Evolutionary conservation across 192 early-diverging fungal species (phyloP), one percentile per base, ranked within the genome.

Genomic region (Backusella sp.): DNA sequence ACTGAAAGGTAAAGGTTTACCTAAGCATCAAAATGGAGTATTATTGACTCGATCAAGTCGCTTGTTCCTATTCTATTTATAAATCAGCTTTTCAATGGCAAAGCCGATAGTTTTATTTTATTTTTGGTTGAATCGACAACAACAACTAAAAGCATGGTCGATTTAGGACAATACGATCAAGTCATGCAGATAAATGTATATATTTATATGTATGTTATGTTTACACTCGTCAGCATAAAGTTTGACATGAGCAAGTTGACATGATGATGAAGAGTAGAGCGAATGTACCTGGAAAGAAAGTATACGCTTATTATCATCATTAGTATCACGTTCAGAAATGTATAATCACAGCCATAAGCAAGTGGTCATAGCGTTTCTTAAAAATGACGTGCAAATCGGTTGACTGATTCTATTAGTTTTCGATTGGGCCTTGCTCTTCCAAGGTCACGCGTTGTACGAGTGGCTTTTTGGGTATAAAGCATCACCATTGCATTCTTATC

Each of bases 391-490:
- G n/a, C 41, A 69, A 36, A 44, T 14, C 14, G 39, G 6, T 46
- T 11, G 15, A 28, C 36, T 49, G 8, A 37, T 1, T 35, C 6
- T 41, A 23, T 69, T 36, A 8, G 3, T 12, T 12, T 28, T 62
- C 56, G 56, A 62, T 62, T 62, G 56, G 56, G 12, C 14, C 23
- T 28, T 62, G 56, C 12, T 62, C 56, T 62, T 26, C 26, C 9
- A 28, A 28, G 72, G 52, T 73, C 72, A 73, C 53, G 72, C 53
- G 72, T 73, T 56, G 72, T 11, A 73, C 72, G 56, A 32, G 56
- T 73, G 72, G 36, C 72, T 73, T 73, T 73, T 73, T 5, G 9
- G 52, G n/a, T 65, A 56, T 73, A 35, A 52, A 49, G 28, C 28
- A 32, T 15, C 23, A n/a, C 0, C 11, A 34, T 70, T 32, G 3